Conservation (phyloP, 345 rosid genomes). For the Laguncularia racemosa region DNA sequence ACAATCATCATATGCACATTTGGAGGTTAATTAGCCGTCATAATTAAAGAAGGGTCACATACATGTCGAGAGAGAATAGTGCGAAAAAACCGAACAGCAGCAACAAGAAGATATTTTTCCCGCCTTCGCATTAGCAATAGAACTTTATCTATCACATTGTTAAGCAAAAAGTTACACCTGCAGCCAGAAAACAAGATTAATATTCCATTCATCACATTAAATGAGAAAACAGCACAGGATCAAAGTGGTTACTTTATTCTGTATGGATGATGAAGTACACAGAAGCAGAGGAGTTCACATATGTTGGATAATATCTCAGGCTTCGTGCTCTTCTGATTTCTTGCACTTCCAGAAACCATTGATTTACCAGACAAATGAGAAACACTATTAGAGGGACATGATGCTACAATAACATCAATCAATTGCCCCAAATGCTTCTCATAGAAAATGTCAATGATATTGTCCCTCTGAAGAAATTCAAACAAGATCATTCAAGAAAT, state of each 20-base stretch:
- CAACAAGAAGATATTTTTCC: conserved; percentile 90
- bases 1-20: too few species aligned
- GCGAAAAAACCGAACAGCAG: conserved; percentile 92
- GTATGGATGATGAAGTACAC: conserved; percentile 87
- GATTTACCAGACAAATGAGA: conserved; percentile 36
- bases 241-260: conserved; percentile 66
- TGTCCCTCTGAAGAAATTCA: conserved; percentile 55
- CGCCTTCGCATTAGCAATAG: conserved; percentile 69
- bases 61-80: conserved; percentile 78
- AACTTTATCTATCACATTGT: conserved; percentile 73
- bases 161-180: conserved; percentile 90
- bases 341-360: conserved; percentile 33
- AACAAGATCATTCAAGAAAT: conserved; percentile 2
- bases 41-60: conserved; percentile 23
- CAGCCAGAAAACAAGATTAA: conserved; percentile 22
- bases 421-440: conserved; percentile 89
- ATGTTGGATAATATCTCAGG: conserved; percentile 87
- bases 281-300: conserved; percentile 93
- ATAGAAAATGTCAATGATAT: conserved; percentile 77
- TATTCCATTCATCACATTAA: conserved; percentile 3
- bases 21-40: background rate
- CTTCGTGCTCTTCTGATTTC: conserved; percentile 39
- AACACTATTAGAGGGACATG: conserved; percentile 47
- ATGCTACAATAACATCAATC: conserved; percentile 74
- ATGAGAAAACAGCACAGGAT: conserved; percentile 1